Conservation (phyloP, 768 basidiomycete genomes). For the Termitomyces sp. region DNA sequence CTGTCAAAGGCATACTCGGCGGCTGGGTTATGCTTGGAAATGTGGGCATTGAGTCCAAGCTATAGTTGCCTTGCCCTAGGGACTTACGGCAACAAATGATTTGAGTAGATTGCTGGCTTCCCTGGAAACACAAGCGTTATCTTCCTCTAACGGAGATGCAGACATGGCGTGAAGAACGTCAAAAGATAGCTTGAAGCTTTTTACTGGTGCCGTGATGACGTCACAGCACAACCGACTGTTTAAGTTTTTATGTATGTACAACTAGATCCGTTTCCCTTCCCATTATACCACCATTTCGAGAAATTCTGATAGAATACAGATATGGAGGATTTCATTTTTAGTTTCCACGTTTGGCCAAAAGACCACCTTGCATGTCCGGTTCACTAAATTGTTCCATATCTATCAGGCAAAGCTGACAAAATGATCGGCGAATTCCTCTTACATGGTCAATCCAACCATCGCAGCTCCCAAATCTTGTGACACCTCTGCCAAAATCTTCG, state of each 20-base stretch:
- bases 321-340: conserved; percentile 25
- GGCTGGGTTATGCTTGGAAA: conserved; percentile 38
- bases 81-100: conserved; percentile 12
- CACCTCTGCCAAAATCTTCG: conserved; percentile 86
- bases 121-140: not conserved
- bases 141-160: not conserved
- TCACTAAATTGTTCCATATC: conserved; percentile 35
- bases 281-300: not conserved
- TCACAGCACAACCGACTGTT: not conserved
- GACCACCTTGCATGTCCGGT: conserved; percentile 63
- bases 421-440: conserved; percentile 22
- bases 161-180: not conserved
- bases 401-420: not conserved
- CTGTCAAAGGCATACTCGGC: conserved; percentile 58
- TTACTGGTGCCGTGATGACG: not conserved
- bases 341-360: conserved; percentile 62
- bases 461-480: conserved; percentile 82
- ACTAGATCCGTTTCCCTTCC: not conserved
- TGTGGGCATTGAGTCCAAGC: not conserved
- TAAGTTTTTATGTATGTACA: not conserved
- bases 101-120: conserved; percentile 6
- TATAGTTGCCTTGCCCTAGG: not conserved
- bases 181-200: not conserved
- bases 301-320: not conserved
- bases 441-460: conserved; percentile 95